Base-by-base conservation (phyloP, 2,329 filamentous ascomycete genomes). In the Pestalotiopsis sp. region DNA sequence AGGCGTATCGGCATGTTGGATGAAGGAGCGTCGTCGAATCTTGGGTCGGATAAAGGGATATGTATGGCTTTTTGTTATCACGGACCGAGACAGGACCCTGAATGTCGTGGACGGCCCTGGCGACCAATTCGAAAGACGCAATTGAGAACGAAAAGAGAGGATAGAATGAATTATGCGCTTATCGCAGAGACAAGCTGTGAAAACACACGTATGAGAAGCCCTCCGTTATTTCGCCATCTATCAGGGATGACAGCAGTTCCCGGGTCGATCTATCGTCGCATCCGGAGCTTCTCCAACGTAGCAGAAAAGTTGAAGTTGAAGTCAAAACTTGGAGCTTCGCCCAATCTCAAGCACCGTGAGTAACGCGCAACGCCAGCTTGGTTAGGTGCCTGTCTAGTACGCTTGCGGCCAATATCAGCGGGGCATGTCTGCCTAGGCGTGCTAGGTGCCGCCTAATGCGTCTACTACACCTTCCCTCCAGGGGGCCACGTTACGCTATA, bases 1-100 rank as follows among this genome's bases (percentile, higher is more conserved):
- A 90, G 78, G 66, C 84, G 84, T 69, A 89, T 82, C 36, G 84
- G 83, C 85, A 87, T 87, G 5, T 68, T 71, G 73, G 14, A 62
- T 40, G 25, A 62, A 36, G 14, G 59, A 52, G 45, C 17, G 45
- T 52, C 31, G 31, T 52, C 14, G 45, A 52, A 52, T 52, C 9
- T 17, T 52, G 17, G 17, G 14, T 23, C 45, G 45, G 17, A 20
- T 23, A 9, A 52, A 5, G 45, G 45, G 20, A 20, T n/a, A n/a
- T 52, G 17, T 4, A 52, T 52, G 6, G 45, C 20, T 52, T 14
- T 49, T n/a, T 49, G 45, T 20, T 52, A 52, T 52, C 45, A 11
- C 45, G 20, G 45, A 52, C 17, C n/a, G 45, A 52, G 45, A 52
- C 45, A 9, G 17, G 17, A 52, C 45, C 20, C 6, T 11, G 45